Conservation (phyloP, 2,329 filamentous ascomycete species). For the Colletotrichum abscissum region DNA sequence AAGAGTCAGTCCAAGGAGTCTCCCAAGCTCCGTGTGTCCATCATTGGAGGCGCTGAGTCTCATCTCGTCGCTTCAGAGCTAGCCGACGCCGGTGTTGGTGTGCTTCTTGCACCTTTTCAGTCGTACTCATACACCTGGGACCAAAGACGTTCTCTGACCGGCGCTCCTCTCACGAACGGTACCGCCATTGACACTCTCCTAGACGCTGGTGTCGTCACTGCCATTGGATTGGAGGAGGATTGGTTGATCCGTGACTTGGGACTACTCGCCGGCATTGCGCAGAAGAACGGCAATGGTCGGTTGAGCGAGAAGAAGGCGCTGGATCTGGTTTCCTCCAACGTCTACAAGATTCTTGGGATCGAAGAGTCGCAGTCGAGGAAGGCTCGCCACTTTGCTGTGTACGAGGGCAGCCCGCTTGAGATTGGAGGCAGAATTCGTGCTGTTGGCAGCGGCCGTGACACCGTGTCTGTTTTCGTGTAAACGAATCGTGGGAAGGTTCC, state of each 20-base stretch:
- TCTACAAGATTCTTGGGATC: conserved; percentile 68
- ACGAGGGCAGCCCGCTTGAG: conserved; percentile 71
- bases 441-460: conserved; percentile 57
- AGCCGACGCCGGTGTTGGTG: conserved; percentile 64
- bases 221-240: conserved; percentile 70
- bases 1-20: conserved; percentile 28
- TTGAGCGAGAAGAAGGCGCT: conserved; percentile 66
- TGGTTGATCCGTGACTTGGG: conserved; percentile 71
- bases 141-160: conserved; percentile 69
- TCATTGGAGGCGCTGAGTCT: conserved; percentile 73
- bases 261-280: conserved; percentile 69
- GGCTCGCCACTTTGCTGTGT: conserved; percentile 67
- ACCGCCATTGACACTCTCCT: conserved; percentile 69
- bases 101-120: conserved; percentile 70
- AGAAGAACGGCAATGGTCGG: conserved; percentile 65
- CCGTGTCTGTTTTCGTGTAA: conserved; percentile 50
- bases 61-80: conserved; percentile 69
- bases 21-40: conserved; percentile 59
- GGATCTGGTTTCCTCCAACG: conserved; percentile 65
- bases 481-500: not conserved
- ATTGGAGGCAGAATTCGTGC: conserved; percentile 67
- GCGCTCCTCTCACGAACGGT: conserved; percentile 74
- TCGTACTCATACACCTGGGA: conserved; percentile 69
- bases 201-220: conserved; percentile 68
- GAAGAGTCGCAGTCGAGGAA: conserved; percentile 42